Conservation (phyloP, 371 early-diverging fungal genomes). For the Mucor mucedo region DNA sequence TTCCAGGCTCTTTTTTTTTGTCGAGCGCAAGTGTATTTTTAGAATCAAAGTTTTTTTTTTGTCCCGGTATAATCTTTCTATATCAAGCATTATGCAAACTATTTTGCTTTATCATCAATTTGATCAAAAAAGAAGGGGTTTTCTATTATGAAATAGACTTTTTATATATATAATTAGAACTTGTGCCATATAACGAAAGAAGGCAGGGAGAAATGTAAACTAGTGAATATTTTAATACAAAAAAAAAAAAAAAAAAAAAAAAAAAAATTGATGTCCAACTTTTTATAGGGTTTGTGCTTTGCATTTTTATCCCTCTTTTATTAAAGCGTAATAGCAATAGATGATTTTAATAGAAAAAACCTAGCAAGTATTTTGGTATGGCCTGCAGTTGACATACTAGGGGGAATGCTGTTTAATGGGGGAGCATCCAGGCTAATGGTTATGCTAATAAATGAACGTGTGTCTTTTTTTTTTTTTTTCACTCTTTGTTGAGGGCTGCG, state of each 20-base stretch:
- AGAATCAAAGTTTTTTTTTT: neutral
- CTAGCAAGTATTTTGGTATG: neutral
- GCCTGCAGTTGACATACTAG: neutral
- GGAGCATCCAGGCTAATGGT: neutral
- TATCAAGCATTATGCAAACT: neutral
- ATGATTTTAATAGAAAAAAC: too few relatives aligned
- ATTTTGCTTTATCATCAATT: neutral
- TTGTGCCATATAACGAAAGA: neutral
- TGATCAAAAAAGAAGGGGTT: neutral
- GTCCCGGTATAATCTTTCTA: neutral
- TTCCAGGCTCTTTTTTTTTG: too few relatives aligned
- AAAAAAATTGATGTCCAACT: neutral
- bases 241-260: slow-evolving; percentile 2
- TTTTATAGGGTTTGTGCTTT: too few relatives aligned
- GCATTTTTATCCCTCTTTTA: too few relatives aligned
- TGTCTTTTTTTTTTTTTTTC: too few relatives aligned
- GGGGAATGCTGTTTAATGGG: neutral
- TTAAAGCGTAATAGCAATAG: too few relatives aligned
- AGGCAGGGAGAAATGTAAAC: neutral
- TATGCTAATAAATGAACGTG: too few relatives aligned
- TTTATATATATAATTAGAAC: neutral
- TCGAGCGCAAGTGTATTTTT: neutral
- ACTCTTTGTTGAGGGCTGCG: too few relatives aligned
- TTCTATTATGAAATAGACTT: neutral
- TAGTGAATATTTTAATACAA: neutral